Evolutionary conservation across 305 asterid species (phyloP).

Genomic region (Galium porrigens): DNA sequence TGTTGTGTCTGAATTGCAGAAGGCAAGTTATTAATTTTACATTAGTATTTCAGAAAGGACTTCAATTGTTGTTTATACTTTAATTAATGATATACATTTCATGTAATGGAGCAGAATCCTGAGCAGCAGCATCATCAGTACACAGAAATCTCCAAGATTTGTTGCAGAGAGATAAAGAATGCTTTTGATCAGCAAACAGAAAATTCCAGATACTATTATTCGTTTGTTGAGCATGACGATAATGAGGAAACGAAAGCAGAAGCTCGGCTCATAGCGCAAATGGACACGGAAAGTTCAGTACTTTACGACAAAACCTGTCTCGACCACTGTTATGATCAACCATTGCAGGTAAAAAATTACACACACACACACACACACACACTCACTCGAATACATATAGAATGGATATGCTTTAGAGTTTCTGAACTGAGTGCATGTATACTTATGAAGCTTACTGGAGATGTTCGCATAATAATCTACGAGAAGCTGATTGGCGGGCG

Average conservation of each 20-base stretch:
- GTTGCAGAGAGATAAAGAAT: constrained; percentile 42
- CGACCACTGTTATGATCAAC: constrained; percentile 44
- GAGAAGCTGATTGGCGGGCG: constrained; percentile 64
- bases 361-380: too few species aligned
- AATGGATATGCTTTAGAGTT: background rate
- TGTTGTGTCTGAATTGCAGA: constrained; percentile 49
- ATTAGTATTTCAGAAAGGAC: background rate
- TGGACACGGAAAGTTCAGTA: constrained; percentile 66
- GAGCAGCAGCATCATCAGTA: constrained; percentile 46
- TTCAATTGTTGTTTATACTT: background rate
- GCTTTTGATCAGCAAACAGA: constrained; percentile 26
- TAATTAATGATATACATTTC: background rate
- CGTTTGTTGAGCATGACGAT: constrained; percentile 35
- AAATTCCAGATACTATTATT: constrained; percentile 45
- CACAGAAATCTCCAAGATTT: constrained; percentile 41
- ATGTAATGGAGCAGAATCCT: constrained; percentile 29
- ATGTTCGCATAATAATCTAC: constrained; percentile 53
- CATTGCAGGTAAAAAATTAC: constrained; percentile 29
- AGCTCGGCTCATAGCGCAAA: constrained; percentile 56
- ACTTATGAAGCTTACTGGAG: constrained; percentile 38
- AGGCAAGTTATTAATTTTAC: constrained; percentile 21
- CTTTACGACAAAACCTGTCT: constrained; percentile 59
- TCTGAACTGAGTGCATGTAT: background rate
- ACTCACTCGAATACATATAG: background rate
- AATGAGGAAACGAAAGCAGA: constrained; percentile 31